Evolutionary conservation across 345 rosid species (phyloP).

Genomic region (Moricandia moricandioides): DNA sequence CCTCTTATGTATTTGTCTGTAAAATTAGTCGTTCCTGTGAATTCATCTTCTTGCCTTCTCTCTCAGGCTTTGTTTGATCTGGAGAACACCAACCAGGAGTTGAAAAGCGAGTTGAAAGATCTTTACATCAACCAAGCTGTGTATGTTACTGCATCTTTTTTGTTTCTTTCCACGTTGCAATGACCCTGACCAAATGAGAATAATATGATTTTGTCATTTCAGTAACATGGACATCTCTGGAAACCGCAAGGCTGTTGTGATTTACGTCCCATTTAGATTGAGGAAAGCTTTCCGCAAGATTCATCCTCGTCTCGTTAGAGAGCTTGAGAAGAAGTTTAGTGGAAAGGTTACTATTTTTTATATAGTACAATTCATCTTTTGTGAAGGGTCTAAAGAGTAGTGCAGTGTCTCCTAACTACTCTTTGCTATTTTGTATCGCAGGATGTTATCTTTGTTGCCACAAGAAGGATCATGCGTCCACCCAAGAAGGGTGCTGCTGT

Average conservation of each 20-base stretch:
- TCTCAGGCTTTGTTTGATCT: constrained; percentile 75
- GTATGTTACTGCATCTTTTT: constrained; percentile 51
- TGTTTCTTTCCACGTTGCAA: neutral
- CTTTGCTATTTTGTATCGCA: constrained; percentile 3
- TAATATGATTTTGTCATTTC: neutral
- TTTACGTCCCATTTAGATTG: constrained; percentile 81
- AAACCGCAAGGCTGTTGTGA: constrained; percentile 79
- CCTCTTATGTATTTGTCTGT: neutral
- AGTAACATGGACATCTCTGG: constrained; percentile 81
- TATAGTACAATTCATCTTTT: neutral
- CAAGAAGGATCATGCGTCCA: constrained; percentile 77
- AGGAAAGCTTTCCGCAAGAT: constrained; percentile 86
- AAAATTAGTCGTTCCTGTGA: neutral
- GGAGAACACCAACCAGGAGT: constrained; percentile 79
- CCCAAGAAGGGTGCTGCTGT: constrained; percentile 95
- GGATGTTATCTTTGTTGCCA: constrained; percentile 79
- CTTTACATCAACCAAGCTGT: constrained; percentile 71
- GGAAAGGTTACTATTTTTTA: constrained; percentile 55
- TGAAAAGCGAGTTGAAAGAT: constrained; percentile 83
- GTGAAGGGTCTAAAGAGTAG: neutral
- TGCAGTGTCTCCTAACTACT: neutral
- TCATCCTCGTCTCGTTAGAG: constrained; percentile 80
- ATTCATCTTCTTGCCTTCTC: neutral
- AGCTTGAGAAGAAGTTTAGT: constrained; percentile 93
- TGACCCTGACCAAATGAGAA: neutral